Evolutionary conservation across 2,329 filamentous ascomycete species (phyloP).

Genomic region (Rutstroemia sp.): DNA sequence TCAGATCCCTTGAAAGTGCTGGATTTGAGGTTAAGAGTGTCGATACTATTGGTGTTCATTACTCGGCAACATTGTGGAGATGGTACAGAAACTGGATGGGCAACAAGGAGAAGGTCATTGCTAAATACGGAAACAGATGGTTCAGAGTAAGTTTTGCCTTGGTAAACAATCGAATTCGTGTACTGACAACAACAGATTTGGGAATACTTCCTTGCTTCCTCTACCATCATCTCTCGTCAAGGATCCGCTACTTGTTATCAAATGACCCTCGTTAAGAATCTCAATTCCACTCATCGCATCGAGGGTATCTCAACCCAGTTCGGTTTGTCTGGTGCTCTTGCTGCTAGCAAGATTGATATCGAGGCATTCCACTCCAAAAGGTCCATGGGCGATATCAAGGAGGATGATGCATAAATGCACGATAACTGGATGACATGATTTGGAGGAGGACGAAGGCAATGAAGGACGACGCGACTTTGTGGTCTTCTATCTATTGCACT

Average conservation of each 20-base stretch:
- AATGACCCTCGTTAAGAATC: constrained; percentile 72
- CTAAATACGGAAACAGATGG: constrained; percentile 94
- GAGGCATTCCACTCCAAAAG: constrained; percentile 13
- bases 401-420: constrained; percentile 4
- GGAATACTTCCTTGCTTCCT: constrained; percentile 75
- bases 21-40: constrained; percentile 87
- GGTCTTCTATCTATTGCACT: neutral
- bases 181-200: constrained; percentile 50
- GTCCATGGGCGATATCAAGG: constrained; percentile 1
- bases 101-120: constrained; percentile 85
- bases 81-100: constrained; percentile 99
- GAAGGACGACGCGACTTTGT: neutral
- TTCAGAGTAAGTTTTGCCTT: constrained; percentile 63
- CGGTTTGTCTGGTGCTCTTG: constrained; percentile 55
- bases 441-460: neutral
- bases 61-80: constrained; percentile 91
- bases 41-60: constrained; percentile 94
- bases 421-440: neutral
- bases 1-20: constrained; percentile 76
- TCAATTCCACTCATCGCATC: constrained; percentile 72
- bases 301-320: constrained; percentile 64
- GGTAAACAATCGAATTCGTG: neutral
- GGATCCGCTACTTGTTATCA: constrained; percentile 72
- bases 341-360: constrained; percentile 22
- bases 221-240: constrained; percentile 69